A percentile compares a stretch with the other conserved stretches of the same genome.
Conservation (phyloP, 2,329 filamentous ascomycete genomes). For the Colletotrichum sublineola region DNA sequence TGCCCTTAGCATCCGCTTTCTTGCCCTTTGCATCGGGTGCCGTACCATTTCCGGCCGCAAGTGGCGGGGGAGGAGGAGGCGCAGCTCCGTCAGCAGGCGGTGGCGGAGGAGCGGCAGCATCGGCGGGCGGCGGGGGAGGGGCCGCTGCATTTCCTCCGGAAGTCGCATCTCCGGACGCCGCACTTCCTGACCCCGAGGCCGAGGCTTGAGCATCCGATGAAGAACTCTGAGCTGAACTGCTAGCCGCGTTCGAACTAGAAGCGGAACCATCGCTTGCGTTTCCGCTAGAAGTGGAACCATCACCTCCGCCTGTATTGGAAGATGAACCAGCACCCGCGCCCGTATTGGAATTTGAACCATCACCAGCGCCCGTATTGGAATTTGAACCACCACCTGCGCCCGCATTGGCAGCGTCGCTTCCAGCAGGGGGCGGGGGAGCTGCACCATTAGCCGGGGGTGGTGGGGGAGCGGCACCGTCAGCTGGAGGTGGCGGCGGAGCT, state of each 20-base stretch:
- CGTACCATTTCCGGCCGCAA: slow-evolving; percentile 20
- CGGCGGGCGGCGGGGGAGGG: slow-evolving; percentile 19
- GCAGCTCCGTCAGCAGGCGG: not conserved
- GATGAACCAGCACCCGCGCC: too few species aligned
- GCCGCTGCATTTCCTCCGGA: not conserved
- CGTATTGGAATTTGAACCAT: too few species aligned
- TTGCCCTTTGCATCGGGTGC: slow-evolving; percentile 7
- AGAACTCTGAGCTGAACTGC: not conserved
- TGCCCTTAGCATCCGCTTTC: slow-evolving; percentile 10
- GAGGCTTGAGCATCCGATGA: not conserved
- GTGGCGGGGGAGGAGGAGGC: slow-evolving; percentile 9
- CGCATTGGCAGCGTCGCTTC: too few species aligned
- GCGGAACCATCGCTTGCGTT: not conserved
- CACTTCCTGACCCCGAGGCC: not conserved
- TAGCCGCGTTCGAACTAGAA: not conserved
- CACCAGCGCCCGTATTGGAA: too few species aligned
- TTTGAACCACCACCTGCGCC: too few species aligned
- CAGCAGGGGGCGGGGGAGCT: too few species aligned
- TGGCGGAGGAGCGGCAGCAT: not conserved
- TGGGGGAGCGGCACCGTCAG: too few species aligned
- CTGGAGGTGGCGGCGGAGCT: too few species aligned
- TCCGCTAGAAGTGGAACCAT: too few species aligned
- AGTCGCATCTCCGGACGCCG: not conserved
- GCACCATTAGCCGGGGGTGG: too few species aligned
- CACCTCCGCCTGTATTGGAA: too few species aligned